phyloP scores from a whole-genome alignment of 1,284 basidiomycete species.

The Nidula niveotomentosa region DNA sequence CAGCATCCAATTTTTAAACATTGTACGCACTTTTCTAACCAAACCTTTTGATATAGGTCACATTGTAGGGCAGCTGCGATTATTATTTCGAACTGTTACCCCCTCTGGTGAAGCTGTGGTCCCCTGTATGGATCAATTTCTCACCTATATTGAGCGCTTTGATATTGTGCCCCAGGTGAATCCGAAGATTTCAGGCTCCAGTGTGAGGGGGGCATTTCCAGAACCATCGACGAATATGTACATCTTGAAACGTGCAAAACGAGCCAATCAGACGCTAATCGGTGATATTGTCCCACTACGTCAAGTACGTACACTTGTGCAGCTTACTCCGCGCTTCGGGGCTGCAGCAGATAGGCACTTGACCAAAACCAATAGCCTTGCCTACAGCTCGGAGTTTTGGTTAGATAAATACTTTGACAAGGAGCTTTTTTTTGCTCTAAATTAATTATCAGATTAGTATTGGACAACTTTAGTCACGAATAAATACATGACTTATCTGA shows the following conservation, averaged over 20 bases:
- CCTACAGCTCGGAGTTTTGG: constrained; percentile 18
- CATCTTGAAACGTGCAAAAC: constrained; percentile 15
- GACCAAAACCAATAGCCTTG: constrained; percentile 15
- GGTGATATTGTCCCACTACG: constrained; percentile 25
- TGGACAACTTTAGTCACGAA: no score
- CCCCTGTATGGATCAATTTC: no score
- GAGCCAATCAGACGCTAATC: constrained; percentile 10
- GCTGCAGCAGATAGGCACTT: constrained; percentile 19
- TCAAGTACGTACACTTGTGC: constrained; percentile 16
- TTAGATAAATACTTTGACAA: constrained; percentile 29
- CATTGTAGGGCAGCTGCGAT: constrained; percentile 16
- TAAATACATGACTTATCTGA: no score
- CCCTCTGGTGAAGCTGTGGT: constrained; percentile 9
- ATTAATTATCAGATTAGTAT: background rate
- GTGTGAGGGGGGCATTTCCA: constrained; percentile 14
- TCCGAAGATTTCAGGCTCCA: constrained; percentile 2
- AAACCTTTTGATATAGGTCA: constrained; percentile 17
- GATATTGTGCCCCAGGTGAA: constrained; percentile 22
- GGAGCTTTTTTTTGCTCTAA: constrained; percentile 17
- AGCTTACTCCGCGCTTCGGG: constrained; percentile 22
- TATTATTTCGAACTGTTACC: constrained; percentile 21
- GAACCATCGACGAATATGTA: constrained; percentile 18
- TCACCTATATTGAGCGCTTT: constrained; percentile 17
- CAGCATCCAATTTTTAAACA: constrained; percentile 1
- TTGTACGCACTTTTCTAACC: background rate